These are phyloP conservation scores for Phyllosticta citriasiana DNA, from an alignment of 2,329 filamentous ascomycete species.

Conservation along the genomic window DNA sequence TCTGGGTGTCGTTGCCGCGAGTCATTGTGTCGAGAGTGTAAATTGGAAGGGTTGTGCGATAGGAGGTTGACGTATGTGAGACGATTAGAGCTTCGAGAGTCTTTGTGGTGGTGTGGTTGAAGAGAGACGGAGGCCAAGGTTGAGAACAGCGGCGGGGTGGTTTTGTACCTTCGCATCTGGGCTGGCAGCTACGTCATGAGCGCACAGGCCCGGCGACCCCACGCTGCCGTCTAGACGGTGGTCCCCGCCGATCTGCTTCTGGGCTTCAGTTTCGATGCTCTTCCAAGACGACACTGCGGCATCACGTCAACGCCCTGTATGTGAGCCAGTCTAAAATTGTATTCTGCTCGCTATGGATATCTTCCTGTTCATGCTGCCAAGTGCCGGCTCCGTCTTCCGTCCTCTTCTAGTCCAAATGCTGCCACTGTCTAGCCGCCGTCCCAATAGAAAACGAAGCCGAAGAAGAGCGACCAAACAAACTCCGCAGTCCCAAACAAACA, in stretches of 20 bases:
- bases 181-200: constrained; percentile 7
- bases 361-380: not conserved
- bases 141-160: constrained; percentile 5
- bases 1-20: constrained; percentile 46
- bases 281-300: not conserved
- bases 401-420: constrained; percentile 1
- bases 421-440: not conserved
- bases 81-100: not conserved
- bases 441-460: not conserved
- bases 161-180: constrained; percentile 10
- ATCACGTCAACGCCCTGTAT: constrained; percentile 10
- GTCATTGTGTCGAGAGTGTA: constrained; percentile 19
- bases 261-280: not conserved
- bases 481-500: not conserved
- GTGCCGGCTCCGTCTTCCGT: not conserved
- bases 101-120: constrained; percentile 1
- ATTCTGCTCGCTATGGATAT: not conserved
- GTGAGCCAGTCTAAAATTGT: not conserved
- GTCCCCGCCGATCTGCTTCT: constrained; percentile 1
- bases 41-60: not conserved
- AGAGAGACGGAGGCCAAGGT: constrained; percentile 2
- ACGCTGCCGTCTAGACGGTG: not conserved
- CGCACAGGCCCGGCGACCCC: constrained; percentile 2
- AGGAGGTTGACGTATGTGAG: constrained; percentile 1
- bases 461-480: constrained; percentile 4